A percentile compares a stretch with the other conserved stretches of the same genome.
Conservation (phyloP, 2,329 filamentous ascomycete species). For the Seiridium cupressi region DNA sequence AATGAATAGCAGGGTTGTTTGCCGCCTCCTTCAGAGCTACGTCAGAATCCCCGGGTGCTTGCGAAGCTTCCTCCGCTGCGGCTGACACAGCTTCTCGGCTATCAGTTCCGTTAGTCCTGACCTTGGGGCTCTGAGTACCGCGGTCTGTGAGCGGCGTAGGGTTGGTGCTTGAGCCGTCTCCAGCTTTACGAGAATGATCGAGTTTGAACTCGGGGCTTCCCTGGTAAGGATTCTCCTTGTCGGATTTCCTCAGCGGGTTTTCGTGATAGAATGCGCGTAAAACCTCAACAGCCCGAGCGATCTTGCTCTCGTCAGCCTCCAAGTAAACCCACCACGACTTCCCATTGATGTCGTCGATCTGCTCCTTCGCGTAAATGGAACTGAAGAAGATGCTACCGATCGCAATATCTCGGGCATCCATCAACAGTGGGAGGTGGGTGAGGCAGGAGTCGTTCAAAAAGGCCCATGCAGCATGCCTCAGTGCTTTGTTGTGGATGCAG, state of each 20-base stretch:
- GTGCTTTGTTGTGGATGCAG: slow-evolving; percentile 73
- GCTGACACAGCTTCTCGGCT: slow-evolving; percentile 27
- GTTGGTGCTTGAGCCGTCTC: slow-evolving; percentile 46
- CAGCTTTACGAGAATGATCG: slow-evolving; percentile 53
- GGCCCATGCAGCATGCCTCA: slow-evolving; percentile 87
- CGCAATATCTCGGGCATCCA: slow-evolving; percentile 77
- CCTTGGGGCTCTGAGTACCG: slow-evolving; percentile 46
- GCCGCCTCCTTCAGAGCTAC: slow-evolving; percentile 27
- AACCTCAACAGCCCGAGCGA: slow-evolving; percentile 70
- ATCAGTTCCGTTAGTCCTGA: slow-evolving; percentile 36
- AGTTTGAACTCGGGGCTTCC: slow-evolving; percentile 54
- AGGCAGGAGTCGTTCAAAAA: slow-evolving; percentile 90
- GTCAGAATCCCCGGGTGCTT: slow-evolving; percentile 30
- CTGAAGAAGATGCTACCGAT: slow-evolving; percentile 86
- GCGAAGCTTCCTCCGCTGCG: slow-evolving; percentile 32
- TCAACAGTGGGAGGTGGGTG: slow-evolving; percentile 80
- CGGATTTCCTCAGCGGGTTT: slow-evolving; percentile 57
- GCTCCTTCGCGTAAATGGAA: slow-evolving; percentile 69
- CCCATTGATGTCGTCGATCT: slow-evolving; percentile 74
- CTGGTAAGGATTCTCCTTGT: slow-evolving; percentile 47
- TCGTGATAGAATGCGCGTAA: slow-evolving; percentile 69
- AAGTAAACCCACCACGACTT: slow-evolving; percentile 86
- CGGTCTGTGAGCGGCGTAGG: slow-evolving; percentile 49
- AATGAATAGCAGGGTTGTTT: slow-evolving; percentile 25
- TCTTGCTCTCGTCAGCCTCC: slow-evolving; percentile 67